Evolutionary conservation across 495 filamentous ascomycete genomes (phyloP).

Genomic region (Aspergillus olivimuriae): DNA sequence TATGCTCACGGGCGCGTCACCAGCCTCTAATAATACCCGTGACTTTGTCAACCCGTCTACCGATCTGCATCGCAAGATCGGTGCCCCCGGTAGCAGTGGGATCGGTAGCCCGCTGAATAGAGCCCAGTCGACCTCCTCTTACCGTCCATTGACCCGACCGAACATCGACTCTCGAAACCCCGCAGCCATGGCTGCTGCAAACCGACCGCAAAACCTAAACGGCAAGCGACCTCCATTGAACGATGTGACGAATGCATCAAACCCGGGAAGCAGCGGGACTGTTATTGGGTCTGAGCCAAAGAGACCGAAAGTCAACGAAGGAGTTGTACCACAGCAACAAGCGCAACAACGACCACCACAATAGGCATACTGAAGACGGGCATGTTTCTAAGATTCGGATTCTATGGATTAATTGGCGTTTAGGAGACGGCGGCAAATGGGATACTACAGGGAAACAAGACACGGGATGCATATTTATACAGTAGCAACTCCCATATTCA

Average conservation of each 20-base stretch:
- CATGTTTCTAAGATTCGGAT: too few relatives aligned
- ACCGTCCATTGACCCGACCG: conserved; percentile 38
- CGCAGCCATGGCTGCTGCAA: conserved; percentile 15
- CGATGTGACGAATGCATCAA: conserved; percentile 46
- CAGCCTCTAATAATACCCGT: conserved; percentile 23
- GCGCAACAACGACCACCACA: conserved; percentile 3
- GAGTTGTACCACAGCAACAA: conserved; percentile 7
- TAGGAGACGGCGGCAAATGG: too few relatives aligned
- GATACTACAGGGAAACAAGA: too few relatives aligned
- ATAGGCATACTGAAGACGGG: neutral
- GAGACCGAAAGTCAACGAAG: conserved; percentile 15
- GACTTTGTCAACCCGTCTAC: conserved; percentile 65
- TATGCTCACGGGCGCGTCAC: conserved; percentile 25
- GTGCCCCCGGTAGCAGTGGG: conserved; percentile 52
- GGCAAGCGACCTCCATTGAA: conserved; percentile 42
- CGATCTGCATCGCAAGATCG: conserved; percentile 64
- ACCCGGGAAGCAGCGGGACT: conserved; percentile 15
- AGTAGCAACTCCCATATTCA: too few relatives aligned
- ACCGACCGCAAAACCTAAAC: conserved; percentile 28
- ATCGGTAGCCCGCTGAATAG: conserved; percentile 32
- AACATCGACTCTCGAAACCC: conserved; percentile 26
- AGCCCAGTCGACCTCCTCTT: conserved; percentile 36
- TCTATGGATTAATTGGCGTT: too few relatives aligned
- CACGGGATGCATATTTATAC: too few relatives aligned
- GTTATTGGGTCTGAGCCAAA: conserved; percentile 29